Base-by-base conservation (phyloP, 768 basidiomycete genomes). In the Phaeolepiota aurea region DNA sequence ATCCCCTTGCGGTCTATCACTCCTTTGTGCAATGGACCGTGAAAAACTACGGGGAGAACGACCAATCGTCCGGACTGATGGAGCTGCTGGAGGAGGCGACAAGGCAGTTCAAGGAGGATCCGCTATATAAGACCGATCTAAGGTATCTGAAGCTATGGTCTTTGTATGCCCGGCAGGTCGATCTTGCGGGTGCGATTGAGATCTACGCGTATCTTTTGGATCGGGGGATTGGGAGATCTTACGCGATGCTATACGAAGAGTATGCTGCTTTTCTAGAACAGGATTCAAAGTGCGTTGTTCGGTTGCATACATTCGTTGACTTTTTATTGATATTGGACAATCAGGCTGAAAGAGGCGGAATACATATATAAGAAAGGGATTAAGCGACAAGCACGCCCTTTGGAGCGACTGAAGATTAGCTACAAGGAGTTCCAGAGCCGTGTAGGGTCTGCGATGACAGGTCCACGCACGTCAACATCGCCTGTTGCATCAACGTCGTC, bases 121-220 rank as follows among this genome's bases (percentile, higher is more conserved):
- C 74, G n/a, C 62, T 79, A 11, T 98, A 96, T 61, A 83, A 78
- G 57, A 79, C 78, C 38, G 93, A 98, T 66, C 63, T 90, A 38
- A 76, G 94, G 31, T 96, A 97, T 62, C 70, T 97, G 37, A 88
- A 90, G 56, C 59, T 97, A 14, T 99, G 96, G 96, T 75, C 82
- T 15, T 69, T 85, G 37, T 92, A 94, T 57, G 84, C 92, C 7
- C 77, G 77, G 40, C 75, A 85, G 52, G 76, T 89, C 40, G 83
- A 91, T 51, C 74, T 77, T 50, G 68, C 82, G 3, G 69, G 72
- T 13, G 77, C 77, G 34, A 72, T 89, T 20, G 73, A 72, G 23
- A 74, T 80, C 22, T 97, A 88, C 62, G 74, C 77, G 19, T 82
- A 79, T 58, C 61, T 92, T 39, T 61, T 87, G 48, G 75, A 76